phyloP scores from a whole-genome alignment of 2,329 filamentous ascomycete genomes.

The Fusarium virguliforme region DNA sequence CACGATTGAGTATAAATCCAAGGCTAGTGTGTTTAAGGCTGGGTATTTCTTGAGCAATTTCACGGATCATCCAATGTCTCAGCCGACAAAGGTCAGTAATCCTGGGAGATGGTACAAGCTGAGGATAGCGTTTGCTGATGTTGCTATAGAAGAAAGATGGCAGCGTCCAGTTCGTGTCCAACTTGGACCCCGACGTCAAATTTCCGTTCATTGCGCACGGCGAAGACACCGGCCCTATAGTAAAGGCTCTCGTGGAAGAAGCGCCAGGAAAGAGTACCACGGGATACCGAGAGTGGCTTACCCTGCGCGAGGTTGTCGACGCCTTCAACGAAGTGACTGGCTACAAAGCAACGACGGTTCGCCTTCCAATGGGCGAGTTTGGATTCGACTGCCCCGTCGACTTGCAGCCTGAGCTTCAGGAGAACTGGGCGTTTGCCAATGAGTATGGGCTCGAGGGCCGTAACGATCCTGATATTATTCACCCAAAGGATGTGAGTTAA shows the following conservation, averaged over 20 bases:
- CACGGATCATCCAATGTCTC: constrained; percentile 12
- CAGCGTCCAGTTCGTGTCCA: neutral
- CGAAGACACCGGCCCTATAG: neutral
- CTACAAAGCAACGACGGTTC: neutral
- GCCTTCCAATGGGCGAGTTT: neutral
- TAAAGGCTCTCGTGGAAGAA: neutral
- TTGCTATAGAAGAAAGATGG: neutral
- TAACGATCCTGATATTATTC: neutral
- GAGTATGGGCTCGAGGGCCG: constrained; percentile 2
- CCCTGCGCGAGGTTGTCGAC: neutral
- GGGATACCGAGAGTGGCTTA: constrained; percentile 4
- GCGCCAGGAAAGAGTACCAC: neutral
- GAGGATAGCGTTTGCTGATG: neutral
- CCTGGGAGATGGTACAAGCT: neutral
- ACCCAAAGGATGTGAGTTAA: constrained; percentile 1
- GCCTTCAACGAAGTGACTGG: constrained; percentile 1
- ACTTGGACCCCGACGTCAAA: neutral
- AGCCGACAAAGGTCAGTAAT: neutral
- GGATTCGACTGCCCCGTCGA: neutral
- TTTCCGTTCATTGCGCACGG: neutral
- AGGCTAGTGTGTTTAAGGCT: neutral
- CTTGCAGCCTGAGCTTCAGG: neutral
- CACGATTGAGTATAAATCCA: neutral
- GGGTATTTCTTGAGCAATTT: constrained; percentile 9
- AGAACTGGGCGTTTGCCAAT: neutral